A percentile compares a stretch with the other conserved stretches of the same genome.
Conservation (phyloP, 2,329 filamentous ascomycete species). For the Ophiocordyceps robertsii region DNA sequence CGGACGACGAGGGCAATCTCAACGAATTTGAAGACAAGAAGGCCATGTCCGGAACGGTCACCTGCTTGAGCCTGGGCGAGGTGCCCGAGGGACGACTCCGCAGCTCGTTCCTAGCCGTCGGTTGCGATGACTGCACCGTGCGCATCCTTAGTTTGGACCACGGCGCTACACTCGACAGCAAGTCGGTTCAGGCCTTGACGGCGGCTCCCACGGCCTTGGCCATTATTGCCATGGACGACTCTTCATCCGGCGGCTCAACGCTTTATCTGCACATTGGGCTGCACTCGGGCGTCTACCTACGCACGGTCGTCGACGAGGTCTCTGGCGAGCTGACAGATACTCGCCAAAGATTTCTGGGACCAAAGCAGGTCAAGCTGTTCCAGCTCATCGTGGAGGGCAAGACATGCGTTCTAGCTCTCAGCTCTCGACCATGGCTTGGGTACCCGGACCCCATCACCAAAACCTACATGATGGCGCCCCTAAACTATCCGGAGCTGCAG, state of each 20-base stretch:
- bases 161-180: slow-evolving; percentile 81
- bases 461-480: slow-evolving; percentile 80
- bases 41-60: slow-evolving; percentile 91
- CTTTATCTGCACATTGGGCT: slow-evolving; percentile 93
- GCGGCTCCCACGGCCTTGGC: slow-evolving; percentile 78
- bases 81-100: slow-evolving; percentile 81
- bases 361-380: slow-evolving; percentile 80
- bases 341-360: slow-evolving; percentile 83
- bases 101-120: slow-evolving; percentile 88
- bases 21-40: slow-evolving; percentile 93
- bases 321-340: slow-evolving; percentile 94
- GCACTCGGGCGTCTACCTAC: slow-evolving; percentile 87
- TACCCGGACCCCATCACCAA: slow-evolving; percentile 82
- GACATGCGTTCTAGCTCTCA: slow-evolving; percentile 76
- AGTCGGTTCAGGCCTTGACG: slow-evolving; percentile 86
- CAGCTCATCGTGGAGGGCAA: slow-evolving; percentile 79
- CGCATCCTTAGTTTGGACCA: slow-evolving; percentile 83
- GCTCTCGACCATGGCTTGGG: slow-evolving; percentile 89
- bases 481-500: slow-evolving; percentile 78
- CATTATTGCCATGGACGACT: slow-evolving; percentile 94
- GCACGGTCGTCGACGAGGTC: slow-evolving; percentile 87
- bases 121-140: slow-evolving; percentile 93
- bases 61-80: slow-evolving; percentile 82
- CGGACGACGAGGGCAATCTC: slow-evolving; percentile 80
- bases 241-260: slow-evolving; percentile 74